These are phyloP conservation scores for Cytospora piceicola DNA, from an alignment of 2,329 filamentous ascomycete genomes.

Conservation along the genomic window DNA sequence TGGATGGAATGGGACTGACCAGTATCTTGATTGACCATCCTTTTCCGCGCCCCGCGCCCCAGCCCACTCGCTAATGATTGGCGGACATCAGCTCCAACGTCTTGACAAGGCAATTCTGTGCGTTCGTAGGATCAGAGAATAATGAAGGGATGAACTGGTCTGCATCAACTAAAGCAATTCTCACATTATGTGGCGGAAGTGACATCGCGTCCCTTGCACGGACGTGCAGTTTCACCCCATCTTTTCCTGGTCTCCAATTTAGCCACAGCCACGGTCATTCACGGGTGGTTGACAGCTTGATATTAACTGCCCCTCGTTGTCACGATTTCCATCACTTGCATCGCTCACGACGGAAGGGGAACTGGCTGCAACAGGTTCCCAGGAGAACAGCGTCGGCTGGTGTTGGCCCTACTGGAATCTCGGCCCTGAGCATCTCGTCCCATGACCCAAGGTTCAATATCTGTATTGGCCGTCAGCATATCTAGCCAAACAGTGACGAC, in stretches of 20 bases:
- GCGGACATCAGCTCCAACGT: constrained; percentile 1
- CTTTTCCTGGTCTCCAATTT: background rate
- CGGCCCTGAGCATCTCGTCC: constrained; percentile 27
- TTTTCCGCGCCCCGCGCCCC: constrained; percentile 9
- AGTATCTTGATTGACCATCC: constrained; percentile 14
- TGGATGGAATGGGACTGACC: background rate
- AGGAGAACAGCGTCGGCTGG: background rate
- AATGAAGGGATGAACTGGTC: constrained; percentile 11
- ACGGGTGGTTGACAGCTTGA: constrained; percentile 23
- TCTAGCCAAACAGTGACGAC: constrained; percentile 7
- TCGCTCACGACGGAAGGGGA: background rate
- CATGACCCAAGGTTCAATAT: constrained; percentile 22
- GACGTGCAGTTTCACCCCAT: background rate
- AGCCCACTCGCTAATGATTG: constrained; percentile 4
- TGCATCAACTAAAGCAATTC: constrained; percentile 9
- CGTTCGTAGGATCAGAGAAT: constrained; percentile 16
- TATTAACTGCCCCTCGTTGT: constrained; percentile 22
- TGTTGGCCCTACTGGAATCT: constrained; percentile 17
- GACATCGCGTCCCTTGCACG: background rate
- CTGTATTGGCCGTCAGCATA: constrained; percentile 18
- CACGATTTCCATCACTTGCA: constrained; percentile 14
- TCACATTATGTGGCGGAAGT: background rate
- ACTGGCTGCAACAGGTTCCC: background rate
- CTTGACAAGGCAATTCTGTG: constrained; percentile 7
- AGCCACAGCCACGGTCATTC: constrained; percentile 7